A percentile compares a stretch with the other conserved stretches of the same genome.
phyloP scores from a whole-genome alignment of 352 stramenopile species.

The Blastocystis sp. region DNA sequence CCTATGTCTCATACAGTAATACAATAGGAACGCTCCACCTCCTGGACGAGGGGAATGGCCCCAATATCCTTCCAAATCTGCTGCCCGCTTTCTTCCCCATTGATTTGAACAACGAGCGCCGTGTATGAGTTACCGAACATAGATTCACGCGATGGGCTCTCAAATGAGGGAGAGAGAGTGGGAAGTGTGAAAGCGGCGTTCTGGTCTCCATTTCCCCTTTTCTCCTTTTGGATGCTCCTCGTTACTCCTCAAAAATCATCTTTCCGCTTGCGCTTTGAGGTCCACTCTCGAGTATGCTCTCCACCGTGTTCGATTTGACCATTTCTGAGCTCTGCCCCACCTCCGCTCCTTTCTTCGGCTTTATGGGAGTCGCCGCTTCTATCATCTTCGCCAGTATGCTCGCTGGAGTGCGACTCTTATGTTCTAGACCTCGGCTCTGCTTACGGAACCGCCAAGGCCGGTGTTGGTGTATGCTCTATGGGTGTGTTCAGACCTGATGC shows the following conservation, averaged over 20 bases:
- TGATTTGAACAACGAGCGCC: slow-evolving; percentile 35
- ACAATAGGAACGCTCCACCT: slow-evolving; percentile 38
- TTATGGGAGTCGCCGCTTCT: slow-evolving; percentile 92
- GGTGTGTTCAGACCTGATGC: too few relatives aligned
- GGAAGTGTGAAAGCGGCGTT: slow-evolving; percentile 21
- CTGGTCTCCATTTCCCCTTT: background rate
- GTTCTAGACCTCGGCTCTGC: slow-evolving; percentile 88
- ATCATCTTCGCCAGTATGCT: slow-evolving; percentile 87
- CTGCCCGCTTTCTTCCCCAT: slow-evolving; percentile 21
- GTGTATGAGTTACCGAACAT: slow-evolving; percentile 61
- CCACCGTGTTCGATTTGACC: slow-evolving; percentile 61
- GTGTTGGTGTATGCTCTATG: slow-evolving; percentile 88
- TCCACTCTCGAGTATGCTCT: slow-evolving; percentile 45
- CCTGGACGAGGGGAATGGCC: slow-evolving; percentile 8
- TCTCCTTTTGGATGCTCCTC: slow-evolving; percentile 10
- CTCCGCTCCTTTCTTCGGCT: slow-evolving; percentile 98
- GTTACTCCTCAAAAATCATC: background rate
- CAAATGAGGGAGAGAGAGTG: slow-evolving; percentile 41
- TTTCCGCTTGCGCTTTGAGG: background rate
- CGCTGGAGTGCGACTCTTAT: background rate
- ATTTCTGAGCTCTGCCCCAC: slow-evolving; percentile 91
- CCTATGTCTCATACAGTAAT: slow-evolving; percentile 6
- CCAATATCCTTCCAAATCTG: slow-evolving; percentile 31
- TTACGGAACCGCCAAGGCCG: slow-evolving; percentile 93
- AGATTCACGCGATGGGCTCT: slow-evolving; percentile 17